Conservation (phyloP, 2,329 filamentous ascomycete genomes). For the Gnomoniopsis sp. region DNA sequence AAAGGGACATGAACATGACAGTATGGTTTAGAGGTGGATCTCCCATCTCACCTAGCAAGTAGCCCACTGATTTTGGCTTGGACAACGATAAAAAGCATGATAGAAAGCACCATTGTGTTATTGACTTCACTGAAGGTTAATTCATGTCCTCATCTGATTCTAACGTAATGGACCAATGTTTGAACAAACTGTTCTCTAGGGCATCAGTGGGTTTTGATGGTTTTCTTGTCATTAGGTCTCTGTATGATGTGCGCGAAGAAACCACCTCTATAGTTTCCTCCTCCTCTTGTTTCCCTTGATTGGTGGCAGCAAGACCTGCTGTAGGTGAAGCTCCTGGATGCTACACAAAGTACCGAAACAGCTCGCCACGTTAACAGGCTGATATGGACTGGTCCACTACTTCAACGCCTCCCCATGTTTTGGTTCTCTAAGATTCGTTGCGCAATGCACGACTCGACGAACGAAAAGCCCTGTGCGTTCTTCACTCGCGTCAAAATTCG, state of each 20-base stretch:
- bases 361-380: conserved; percentile 6
- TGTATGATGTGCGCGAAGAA: conserved; percentile 2
- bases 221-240: conserved; percentile 4
- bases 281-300: conserved; percentile 10
- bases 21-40: too few species aligned
- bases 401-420: conserved; percentile 10
- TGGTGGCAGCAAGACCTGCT: not conserved
- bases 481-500: not conserved
- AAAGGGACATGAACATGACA: too few species aligned
- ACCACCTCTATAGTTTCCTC: conserved; percentile 13
- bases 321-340: conserved; percentile 8
- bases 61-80: too few species aligned
- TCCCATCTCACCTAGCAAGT: too few species aligned
- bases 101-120: too few species aligned
- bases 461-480: not conserved
- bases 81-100: too few species aligned
- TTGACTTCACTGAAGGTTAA: too few species aligned
- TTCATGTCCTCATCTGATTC: too few species aligned
- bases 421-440: conserved; percentile 12
- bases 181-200: not conserved
- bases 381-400: conserved; percentile 11
- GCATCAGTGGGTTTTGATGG: not conserved
- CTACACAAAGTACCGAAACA: conserved; percentile 13
- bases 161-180: too few species aligned
- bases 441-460: conserved; percentile 5